Conservation (phyloP, 345 rosid genomes). For the Rhizophora mangle region DNA sequence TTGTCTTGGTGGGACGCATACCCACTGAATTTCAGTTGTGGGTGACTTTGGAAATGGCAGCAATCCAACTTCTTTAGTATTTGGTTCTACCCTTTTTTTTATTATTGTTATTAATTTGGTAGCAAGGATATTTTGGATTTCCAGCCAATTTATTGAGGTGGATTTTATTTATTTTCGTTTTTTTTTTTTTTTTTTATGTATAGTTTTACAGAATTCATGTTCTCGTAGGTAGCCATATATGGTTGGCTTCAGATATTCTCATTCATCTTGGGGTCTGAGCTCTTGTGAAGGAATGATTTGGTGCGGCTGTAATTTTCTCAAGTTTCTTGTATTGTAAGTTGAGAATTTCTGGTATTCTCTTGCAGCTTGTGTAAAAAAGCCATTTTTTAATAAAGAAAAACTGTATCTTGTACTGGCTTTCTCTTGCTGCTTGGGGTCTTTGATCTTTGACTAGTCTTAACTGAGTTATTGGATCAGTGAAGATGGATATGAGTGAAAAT, state of each 20-base stretch:
- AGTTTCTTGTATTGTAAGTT: slow-evolving; percentile 21
- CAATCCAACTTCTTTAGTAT: slow-evolving; percentile 24
- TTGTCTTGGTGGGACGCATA: slow-evolving; percentile 26
- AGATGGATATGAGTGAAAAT: slow-evolving; percentile 64
- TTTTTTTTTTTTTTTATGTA: background rate
- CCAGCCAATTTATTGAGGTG: slow-evolving; percentile 13
- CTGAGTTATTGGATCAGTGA: slow-evolving; percentile 23
- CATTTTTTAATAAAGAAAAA: background rate
- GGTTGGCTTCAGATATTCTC: slow-evolving; percentile 4
- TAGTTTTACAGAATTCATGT: too few relatives aligned
- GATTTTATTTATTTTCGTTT: background rate
- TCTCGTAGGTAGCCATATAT: slow-evolving; percentile 2
- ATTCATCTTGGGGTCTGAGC: slow-evolving; percentile 18
- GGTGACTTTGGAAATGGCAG: slow-evolving; percentile 35
- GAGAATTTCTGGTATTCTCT: slow-evolving; percentile 12
- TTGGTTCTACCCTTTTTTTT: slow-evolving; percentile 5
- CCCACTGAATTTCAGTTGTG: slow-evolving; percentile 11
- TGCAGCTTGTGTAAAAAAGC: slow-evolving; percentile 24
- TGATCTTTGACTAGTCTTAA: slow-evolving; percentile 25
- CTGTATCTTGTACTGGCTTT: background rate
- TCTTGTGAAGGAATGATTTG: slow-evolving; percentile 15
- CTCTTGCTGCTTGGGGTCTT: slow-evolving; percentile 15
- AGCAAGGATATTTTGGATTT: slow-evolving; percentile 18
- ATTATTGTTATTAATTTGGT: background rate
- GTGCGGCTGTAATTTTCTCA: slow-evolving; percentile 6